phyloP scores from a whole-genome alignment of 2,329 filamentous ascomycete genomes.

The Colletotrichum graminicola region DNA sequence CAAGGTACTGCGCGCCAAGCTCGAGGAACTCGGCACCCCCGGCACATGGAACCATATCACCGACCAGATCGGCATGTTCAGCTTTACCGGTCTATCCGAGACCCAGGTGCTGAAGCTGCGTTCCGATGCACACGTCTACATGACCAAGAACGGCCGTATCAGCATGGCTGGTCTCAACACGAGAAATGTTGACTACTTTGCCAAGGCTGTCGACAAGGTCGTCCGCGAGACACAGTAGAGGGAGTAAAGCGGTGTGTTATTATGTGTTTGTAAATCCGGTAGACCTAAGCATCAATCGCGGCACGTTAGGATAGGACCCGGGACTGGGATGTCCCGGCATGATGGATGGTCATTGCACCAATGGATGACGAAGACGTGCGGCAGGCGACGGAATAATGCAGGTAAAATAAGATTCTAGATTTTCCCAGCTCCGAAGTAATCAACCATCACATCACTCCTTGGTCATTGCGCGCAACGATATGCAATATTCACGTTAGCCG shows the following conservation, averaged over 20 bases:
- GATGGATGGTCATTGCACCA: constrained; percentile 4
- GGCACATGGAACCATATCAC: constrained; percentile 98
- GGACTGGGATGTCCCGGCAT: constrained; percentile 10
- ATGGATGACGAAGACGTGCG: constrained; percentile 10
- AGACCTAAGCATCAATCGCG: constrained; percentile 4
- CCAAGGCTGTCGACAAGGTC: constrained; percentile 87
- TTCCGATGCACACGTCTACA: constrained; percentile 82
- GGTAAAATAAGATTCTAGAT: constrained; percentile 26
- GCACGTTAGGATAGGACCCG: constrained; percentile 6
- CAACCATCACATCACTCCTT: constrained; percentile 21
- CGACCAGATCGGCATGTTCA: constrained; percentile 99
- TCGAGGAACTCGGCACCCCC: constrained; percentile 87
- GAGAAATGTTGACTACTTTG: constrained; percentile 92
- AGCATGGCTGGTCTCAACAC: constrained; percentile 98
- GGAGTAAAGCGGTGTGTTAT: background rate
- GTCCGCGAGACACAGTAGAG: constrained; percentile 66
- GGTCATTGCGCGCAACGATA: background rate
- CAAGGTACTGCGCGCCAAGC: constrained; percentile 78
- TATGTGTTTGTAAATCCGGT: background rate
- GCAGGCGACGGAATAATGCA: constrained; percentile 22
- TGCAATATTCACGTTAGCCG: too few species aligned
- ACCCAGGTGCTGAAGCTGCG: constrained; percentile 79
- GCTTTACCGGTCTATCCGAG: constrained; percentile 85
- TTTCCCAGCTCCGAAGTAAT: constrained; percentile 30
- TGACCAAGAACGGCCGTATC: constrained; percentile 98